Conservation (phyloP, 1,284 basidiomycete genomes). For the Ceratobasidium sp. region DNA sequence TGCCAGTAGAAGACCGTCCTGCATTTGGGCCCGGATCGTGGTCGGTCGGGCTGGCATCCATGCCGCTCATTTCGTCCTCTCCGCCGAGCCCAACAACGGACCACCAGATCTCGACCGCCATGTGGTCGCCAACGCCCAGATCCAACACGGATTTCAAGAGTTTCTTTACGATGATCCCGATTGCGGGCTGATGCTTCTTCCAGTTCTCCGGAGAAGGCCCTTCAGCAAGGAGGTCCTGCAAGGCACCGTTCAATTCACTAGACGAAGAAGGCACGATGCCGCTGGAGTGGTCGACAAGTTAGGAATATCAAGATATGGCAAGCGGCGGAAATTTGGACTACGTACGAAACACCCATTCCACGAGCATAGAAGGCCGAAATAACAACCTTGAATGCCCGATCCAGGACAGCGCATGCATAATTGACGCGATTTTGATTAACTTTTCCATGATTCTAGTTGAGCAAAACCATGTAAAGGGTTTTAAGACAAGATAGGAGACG, state of each 20-base stretch:
- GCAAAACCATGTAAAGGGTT: constrained; percentile 89
- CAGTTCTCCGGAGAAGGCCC: constrained; percentile 82
- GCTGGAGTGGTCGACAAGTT: too few species aligned
- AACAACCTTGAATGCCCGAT: constrained; percentile 96
- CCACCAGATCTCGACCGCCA: constrained; percentile 7
- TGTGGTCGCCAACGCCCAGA: not conserved
- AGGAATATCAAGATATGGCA: too few species aligned
- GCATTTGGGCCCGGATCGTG: not conserved
- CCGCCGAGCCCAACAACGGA: not conserved
- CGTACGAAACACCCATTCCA: constrained; percentile 85
- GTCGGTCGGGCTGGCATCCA: too few species aligned
- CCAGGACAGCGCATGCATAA: constrained; percentile 96
- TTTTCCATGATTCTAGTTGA: constrained; percentile 83
- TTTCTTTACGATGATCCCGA: constrained; percentile 2
- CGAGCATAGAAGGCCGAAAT: constrained; percentile 88
- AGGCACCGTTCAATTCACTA: constrained; percentile 84
- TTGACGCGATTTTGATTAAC: constrained; percentile 87
- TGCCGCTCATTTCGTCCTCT: not conserved
- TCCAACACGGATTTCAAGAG: not conserved
- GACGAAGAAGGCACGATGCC: constrained; percentile 86
- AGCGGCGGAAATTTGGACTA: constrained; percentile 57
- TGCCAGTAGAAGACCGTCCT: too few species aligned
- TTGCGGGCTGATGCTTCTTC: not conserved
- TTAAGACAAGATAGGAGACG: constrained; percentile 94
- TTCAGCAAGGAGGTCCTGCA: constrained; percentile 91